Base-by-base conservation (phyloP, 768 basidiomycete species). In the Auriculariales sp. region DNA sequence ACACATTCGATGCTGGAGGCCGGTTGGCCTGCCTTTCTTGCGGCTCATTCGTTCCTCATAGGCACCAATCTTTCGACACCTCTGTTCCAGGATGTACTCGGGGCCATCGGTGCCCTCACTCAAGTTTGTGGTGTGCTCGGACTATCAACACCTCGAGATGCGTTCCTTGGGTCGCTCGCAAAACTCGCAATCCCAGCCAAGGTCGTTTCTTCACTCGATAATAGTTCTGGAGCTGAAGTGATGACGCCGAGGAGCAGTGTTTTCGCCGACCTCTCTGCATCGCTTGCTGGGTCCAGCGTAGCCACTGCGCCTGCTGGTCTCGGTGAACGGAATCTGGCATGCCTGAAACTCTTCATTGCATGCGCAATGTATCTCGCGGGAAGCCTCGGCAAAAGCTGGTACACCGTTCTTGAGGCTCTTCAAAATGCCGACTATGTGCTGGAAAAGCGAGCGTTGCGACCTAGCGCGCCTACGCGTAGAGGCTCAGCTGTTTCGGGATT, bases 371-470 rank as follows among this genome's bases (percentile, higher is more conserved):
- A 86, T 61, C 71, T 97, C 7, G 85, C 89, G 0, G 87, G 86
- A 0, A 83, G 81, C 50, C 73, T 95, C 4, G 90, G 82, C n/a
- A 75, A 81, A 51, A 89, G 84, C 52, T 98, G 94, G 94, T 94
- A 88, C 62, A 74, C 82, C 39, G 75, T 97, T 7, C 69, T 98
- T 48, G 93, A 97, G 59, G 79, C 84, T 1, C 66, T 98, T 22
- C 94, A 97, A 66, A 97, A 92, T 55, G 93, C 94, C 5, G 92
- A 94, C 57, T 91, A 91, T 57, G 86, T 99, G 17, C 69, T 98
- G 17, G 22, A 44, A 77, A 76, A 7, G 68, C 73, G 57, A 83
- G 79, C 63, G 77, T 71, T 29, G 56, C 52, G n/a, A 56, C 42
- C 15, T 55, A 53, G 9, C 24, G 49, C 1, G 48, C 50, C 3